A percentile compares a stretch with the other conserved stretches of the same genome.
These are phyloP conservation scores for Batkoa obscura DNA, from an alignment of 371 early-diverging fungal species.

Conservation along the genomic window DNA sequence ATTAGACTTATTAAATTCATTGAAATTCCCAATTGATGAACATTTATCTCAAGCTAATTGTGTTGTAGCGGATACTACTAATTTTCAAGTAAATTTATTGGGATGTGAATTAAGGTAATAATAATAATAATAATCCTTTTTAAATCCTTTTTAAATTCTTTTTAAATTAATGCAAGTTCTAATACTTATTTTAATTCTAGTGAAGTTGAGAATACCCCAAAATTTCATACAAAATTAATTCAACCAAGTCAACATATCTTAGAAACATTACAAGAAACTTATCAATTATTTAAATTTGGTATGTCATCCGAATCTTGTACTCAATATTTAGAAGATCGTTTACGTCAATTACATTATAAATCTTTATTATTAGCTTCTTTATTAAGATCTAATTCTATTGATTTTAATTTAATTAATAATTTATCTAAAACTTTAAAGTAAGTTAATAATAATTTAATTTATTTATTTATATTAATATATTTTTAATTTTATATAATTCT, in stretches of 20 bases:
- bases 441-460: background rate
- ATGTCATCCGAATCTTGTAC: conserved; percentile 3
- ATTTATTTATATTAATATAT: no score
- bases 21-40: conserved; percentile 13
- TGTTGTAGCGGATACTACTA: conserved; percentile 30
- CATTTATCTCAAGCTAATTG: conserved; percentile 18
- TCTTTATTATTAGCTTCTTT: background rate
- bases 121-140: no score
- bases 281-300: background rate
- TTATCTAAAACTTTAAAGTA: background rate
- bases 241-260: background rate
- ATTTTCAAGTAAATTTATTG: no score
- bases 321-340: background rate
- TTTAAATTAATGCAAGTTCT: no score
- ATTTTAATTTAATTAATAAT: background rate
- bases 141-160: no score
- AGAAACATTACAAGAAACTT: background rate
- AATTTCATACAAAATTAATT: no score
- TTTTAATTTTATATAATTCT: background rate
- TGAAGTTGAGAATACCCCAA: no score
- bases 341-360: background rate
- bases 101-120: no score
- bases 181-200: no score
- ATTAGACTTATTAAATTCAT: conserved; percentile 27
- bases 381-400: background rate